phyloP scores from a whole-genome alignment of 2,329 filamentous ascomycete genomes.

The Zasmidium citrigriseum region DNA sequence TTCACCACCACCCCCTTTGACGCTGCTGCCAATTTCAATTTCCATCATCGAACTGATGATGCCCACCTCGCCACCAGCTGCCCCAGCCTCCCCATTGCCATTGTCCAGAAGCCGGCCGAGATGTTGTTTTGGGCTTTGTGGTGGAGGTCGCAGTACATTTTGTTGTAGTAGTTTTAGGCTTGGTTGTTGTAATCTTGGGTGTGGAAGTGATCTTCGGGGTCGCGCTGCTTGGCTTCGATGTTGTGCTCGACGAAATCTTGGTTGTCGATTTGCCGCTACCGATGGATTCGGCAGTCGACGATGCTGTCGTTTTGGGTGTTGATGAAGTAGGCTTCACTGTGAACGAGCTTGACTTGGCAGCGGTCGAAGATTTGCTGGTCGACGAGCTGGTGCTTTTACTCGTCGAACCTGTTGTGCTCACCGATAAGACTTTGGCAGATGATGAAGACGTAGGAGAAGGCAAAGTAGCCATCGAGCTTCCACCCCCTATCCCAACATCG shows the following conservation, averaged over 20 bases:
- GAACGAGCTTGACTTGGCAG: not conserved
- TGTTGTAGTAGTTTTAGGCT: not conserved
- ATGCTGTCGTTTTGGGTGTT: not conserved
- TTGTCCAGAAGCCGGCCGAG: not conserved
- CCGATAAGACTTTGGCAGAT: too few species aligned
- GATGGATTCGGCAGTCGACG: not conserved
- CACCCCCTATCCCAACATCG: too few species aligned
- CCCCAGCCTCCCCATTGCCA: not conserved
- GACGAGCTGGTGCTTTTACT: not conserved
- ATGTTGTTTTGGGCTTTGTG: not conserved
- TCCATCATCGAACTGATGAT: not conserved
- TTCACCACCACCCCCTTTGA: not conserved
- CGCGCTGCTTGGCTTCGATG: not conserved
- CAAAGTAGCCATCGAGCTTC: not conserved
- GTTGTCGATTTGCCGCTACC: too few species aligned
- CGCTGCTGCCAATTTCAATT: not conserved
- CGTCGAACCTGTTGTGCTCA: not conserved
- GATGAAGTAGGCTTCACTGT: not conserved
- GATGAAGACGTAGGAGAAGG: not conserved
- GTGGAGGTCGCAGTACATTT: not conserved
- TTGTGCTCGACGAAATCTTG: not conserved
- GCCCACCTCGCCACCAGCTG: not conserved
- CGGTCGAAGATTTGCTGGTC: not conserved
- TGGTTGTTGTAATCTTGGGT: not conserved
- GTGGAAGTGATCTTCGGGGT: not conserved